A percentile compares a stretch with the other conserved stretches of the same genome.
Evolutionary conservation across 805 yeast genomes (phyloP).

Genomic region (Starmerella cellae): DNA sequence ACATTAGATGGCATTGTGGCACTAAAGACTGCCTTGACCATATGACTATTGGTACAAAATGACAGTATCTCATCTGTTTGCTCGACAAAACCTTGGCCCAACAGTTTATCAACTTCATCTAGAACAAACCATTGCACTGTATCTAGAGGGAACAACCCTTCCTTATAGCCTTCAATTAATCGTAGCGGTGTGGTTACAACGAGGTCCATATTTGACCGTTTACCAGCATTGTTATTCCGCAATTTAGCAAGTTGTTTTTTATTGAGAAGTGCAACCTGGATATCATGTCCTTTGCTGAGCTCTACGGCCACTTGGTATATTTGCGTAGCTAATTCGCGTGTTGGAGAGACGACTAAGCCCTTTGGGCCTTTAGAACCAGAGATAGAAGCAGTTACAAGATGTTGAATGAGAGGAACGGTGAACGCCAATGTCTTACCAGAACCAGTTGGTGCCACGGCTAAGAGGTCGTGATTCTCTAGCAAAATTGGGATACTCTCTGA

Average conservation of each 20-base stretch:
- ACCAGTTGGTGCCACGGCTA: slow-evolving; percentile 97
- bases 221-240: slow-evolving; percentile 41
- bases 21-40: slow-evolving; percentile 71
- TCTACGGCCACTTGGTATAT: slow-evolving; percentile 55
- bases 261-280: slow-evolving; percentile 53
- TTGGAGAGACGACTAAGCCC: slow-evolving; percentile 80
- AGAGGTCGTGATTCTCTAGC: slow-evolving; percentile 55
- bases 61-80: slow-evolving; percentile 80
- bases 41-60: slow-evolving; percentile 32
- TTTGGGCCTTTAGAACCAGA: slow-evolving; percentile 35
- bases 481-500: slow-evolving; percentile 75
- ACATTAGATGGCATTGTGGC: slow-evolving; percentile 93
- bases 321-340: slow-evolving; percentile 86
- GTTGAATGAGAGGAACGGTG: slow-evolving; percentile 66
- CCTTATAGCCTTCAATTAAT: slow-evolving; percentile 62
- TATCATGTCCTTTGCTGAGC: slow-evolving; percentile 42
- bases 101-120: slow-evolving; percentile 92
- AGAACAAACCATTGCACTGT: slow-evolving; percentile 63
- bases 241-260: slow-evolving; percentile 56
- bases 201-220: slow-evolving; percentile 57
- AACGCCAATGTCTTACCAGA: slow-evolving; percentile 94
- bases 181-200: slow-evolving; percentile 81
- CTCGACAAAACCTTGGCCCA: slow-evolving; percentile 74
- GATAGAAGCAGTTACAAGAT: slow-evolving; percentile 23
- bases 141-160: slow-evolving; percentile 45